Evolutionary conservation across 306 rosid genomes (phyloP), one percentile per base, ranked within the genome.

Genomic region (Pueraria montana): DNA sequence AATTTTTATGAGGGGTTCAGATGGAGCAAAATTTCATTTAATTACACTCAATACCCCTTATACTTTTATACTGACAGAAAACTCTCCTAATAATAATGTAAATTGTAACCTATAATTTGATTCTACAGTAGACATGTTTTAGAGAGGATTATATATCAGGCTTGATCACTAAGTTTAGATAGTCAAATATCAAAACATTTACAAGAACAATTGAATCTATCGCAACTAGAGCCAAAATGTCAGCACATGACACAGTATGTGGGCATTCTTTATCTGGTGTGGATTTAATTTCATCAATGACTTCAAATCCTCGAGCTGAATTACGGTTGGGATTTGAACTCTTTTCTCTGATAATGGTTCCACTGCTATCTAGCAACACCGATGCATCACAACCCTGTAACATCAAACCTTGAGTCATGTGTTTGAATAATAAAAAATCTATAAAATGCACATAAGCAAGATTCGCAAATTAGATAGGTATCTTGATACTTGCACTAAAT

Each of bases 351-450:
- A 59, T 76, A 27, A 94, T 91, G 42, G 86, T 88, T 59, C 91
- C 92, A 79, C 86, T 88, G 86, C 94, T 96, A 70, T 96, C 99
- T 73, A 96, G 61, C 80, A 96, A 78, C 48, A 94, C 0, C 6
- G 99, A 96, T 74, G 86, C 99, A 85, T 96, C 99, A 80, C 99
- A 93, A 3, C 99, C 99, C 97, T 96, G 92, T 78, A 89, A 79
- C 32, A 82, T 64, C 65, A 49, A 67, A 76, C 53, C 30, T 21
- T 32, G 30, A 30, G 48, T 85, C 78, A 71, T 45, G 48, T 42
- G 74, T 24, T 38, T 71, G 43, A 77, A 40, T 3, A 27, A 27
- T 27, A 1, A 1, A 27, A 27, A 27, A 1, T 27, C 32, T 27
- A 27, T 27, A 27, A 27, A 27, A 27, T 27, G 32, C 32, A 27